A percentile compares a stretch with the other conserved stretches of the same genome.
These are phyloP conservation scores for Cruciata laevipes DNA, from an alignment of 257 asterid species.

Conservation along the genomic window DNA sequence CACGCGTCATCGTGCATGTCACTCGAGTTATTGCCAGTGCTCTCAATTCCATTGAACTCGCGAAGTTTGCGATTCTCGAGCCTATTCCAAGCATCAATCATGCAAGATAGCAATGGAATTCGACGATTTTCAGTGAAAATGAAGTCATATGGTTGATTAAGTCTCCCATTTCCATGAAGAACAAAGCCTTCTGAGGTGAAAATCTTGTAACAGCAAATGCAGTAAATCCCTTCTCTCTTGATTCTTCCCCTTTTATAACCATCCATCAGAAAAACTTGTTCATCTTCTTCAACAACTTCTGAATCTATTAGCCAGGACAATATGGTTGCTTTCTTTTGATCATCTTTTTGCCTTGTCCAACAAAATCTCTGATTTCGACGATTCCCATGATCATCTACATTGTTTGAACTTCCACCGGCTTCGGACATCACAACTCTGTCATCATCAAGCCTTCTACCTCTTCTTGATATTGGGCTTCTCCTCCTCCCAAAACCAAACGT, in stretches of 20 bases:
- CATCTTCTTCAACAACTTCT: conserved; percentile 25
- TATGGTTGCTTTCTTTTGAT: conserved; percentile 28
- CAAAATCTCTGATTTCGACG: not conserved
- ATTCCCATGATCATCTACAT: not conserved
- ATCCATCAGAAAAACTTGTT: conserved; percentile 13
- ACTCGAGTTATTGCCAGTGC: not conserved
- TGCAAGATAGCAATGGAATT: conserved; percentile 22
- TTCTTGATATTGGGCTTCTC: not conserved
- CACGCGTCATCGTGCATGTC: conserved; percentile 47
- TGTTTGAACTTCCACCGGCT: not conserved
- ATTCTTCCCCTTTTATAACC: conserved; percentile 23
- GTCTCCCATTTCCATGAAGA: conserved; percentile 28
- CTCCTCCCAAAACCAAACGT: conserved; percentile 2
- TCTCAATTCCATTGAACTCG: conserved; percentile 20
- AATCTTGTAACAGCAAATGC: conserved; percentile 34
- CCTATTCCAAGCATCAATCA: conserved; percentile 38
- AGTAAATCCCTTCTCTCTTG: conserved; percentile 35
- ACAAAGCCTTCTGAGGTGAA: conserved; percentile 26
- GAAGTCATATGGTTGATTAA: conserved; percentile 25
- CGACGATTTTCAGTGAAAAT: conserved; percentile 8
- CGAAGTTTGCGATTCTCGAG: conserved; percentile 20
- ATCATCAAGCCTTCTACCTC: not conserved
- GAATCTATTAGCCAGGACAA: conserved; percentile 45
- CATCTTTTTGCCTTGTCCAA: not conserved
- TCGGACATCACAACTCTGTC: not conserved